Base-by-base conservation (phyloP, 2,329 filamentous ascomycete genomes). In the Tympanopsis confertula region DNA sequence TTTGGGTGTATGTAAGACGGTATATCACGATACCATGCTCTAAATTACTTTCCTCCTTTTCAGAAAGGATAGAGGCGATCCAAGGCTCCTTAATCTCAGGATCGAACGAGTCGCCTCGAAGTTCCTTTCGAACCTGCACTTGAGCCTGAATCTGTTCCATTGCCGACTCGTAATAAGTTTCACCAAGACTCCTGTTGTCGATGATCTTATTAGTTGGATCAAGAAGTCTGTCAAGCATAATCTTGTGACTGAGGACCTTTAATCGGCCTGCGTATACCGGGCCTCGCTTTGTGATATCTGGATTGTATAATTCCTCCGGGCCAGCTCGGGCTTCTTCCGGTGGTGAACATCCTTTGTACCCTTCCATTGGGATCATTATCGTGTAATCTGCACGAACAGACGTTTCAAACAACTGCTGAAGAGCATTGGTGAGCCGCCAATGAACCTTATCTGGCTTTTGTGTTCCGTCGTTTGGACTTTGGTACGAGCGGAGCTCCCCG, bases 361-460 rank as follows among this genome's bases (percentile, higher is more conserved):
- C 50, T 5, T 49, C 19, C 48, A 52, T 51, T 1, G 47, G 44
- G 3, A 52, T 44, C 38, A 45, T 39, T 17, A 53, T 51, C 2
- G 36, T 41, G 15, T 41, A 47, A 33, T 53, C 50, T 0, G 50
- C 50, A 5, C n/a, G 15, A 5, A 5, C 4, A 13, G 33, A 13
- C 15, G 19, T 35, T 19, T 35, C 33, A 18, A 20, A 13, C 7
- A 35, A n/a, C n/a, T 35, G 13, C 14, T 35, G 33, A n/a, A 35
- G 33, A 13, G 7, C 17, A 18, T 35, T 20, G 7, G 33, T 19
- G 5, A 20, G 15, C 33, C 19, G n/a, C 33, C 33, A 35, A 5
- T 35, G 33, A n/a, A 28, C 24, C n/a, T n/a, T 28, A n/a, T 28
- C 24, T 28, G n/a, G 10, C 24, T 10, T n/a, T 10, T 28, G 10